These are phyloP conservation scores for Colletotrichum sp. DNA, from an alignment of 2,329 filamentous ascomycete species.

Conservation along the genomic window DNA sequence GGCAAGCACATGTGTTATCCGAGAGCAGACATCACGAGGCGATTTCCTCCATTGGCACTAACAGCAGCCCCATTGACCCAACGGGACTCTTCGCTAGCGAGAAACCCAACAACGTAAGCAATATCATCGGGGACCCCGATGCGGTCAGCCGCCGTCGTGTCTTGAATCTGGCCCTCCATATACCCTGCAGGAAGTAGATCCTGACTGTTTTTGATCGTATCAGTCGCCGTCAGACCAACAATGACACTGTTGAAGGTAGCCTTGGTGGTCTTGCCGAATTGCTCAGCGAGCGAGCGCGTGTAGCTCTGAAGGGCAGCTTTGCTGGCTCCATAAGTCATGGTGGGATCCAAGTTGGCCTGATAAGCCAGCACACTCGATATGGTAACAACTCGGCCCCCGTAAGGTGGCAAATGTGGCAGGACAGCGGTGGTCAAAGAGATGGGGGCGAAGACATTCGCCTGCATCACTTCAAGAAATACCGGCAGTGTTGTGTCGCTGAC, in stretches of 20 bases:
- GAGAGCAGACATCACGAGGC: background rate
- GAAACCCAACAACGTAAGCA: conserved; percentile 2
- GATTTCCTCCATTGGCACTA: background rate
- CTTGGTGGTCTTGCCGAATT: conserved; percentile 28
- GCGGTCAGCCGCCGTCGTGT: background rate
- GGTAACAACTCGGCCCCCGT: conserved; percentile 36
- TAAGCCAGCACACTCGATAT: conserved; percentile 30
- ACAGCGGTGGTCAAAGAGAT: conserved; percentile 34
- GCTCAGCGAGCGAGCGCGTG: conserved; percentile 31
- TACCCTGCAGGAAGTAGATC: background rate
- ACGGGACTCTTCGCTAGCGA: background rate
- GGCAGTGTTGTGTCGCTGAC: background rate
- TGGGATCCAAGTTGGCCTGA: background rate
- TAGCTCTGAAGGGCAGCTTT: conserved; percentile 37
- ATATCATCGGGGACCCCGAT: background rate
- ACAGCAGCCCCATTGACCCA: conserved; percentile 1
- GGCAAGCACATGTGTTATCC: background rate
- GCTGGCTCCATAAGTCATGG: conserved; percentile 31
- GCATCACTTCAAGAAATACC: background rate
- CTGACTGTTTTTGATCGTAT: background rate
- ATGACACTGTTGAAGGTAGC: conserved; percentile 35
- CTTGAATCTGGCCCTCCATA: background rate
- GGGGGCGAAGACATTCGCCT: background rate
- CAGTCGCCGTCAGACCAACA: conserved; percentile 30
- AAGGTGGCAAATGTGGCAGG: conserved; percentile 31